Base-by-base conservation (phyloP, 169 alveolate genomes). In the Prorocentrum cordatum region DNA sequence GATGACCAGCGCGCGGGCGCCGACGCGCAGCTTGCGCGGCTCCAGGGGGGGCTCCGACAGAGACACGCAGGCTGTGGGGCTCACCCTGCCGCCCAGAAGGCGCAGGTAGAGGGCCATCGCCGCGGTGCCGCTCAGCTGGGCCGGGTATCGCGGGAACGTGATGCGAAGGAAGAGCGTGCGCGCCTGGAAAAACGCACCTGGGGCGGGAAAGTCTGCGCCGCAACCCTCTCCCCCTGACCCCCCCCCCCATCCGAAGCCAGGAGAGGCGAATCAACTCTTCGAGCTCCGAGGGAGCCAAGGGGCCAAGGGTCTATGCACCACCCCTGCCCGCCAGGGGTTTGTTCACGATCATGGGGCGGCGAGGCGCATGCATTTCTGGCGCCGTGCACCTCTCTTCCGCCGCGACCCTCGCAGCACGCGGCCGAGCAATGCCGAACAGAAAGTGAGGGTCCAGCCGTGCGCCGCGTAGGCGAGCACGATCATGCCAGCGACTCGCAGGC, bases 141-240 rank as follows among this genome's bases (percentile, higher is more conserved):
- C 90, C 0, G 90, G 90, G 61, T 80, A 80, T 6, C 90, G 90
- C 50, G 71, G 71, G 67, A 80, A 80, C 26, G 90, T 80, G 27
- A 64, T 42, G 16, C 54, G 54, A 9, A 42, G 54, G 54, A 42
- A 12, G 54, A 42, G n/a, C 54, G n/a, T 9, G 9, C 54, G 54
- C 16, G 16, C 54, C 16, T 42, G 54, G 54, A 42, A 42, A 42
- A 42, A 42, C 16, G 54, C 54, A 42, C 54, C 16, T 9, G 54
- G 54, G 54, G 54, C n/a, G n/a, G n/a, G n/a, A n/a, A n/a, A n/a
- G n/a, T n/a, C n/a, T n/a, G n/a, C n/a, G n/a, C n/a, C n/a, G n/a
- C n/a, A n/a, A n/a, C n/a, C n/a, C n/a, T n/a, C n/a, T n/a, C n/a
- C n/a, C n/a, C n/a, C n/a, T n/a, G n/a, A n/a, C n/a, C n/a, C n/a